Evolutionary conservation across 1,284 basidiomycete genomes (phyloP), one percentile per base, ranked within the genome.

Genomic region (Trametes versicolor): DNA sequence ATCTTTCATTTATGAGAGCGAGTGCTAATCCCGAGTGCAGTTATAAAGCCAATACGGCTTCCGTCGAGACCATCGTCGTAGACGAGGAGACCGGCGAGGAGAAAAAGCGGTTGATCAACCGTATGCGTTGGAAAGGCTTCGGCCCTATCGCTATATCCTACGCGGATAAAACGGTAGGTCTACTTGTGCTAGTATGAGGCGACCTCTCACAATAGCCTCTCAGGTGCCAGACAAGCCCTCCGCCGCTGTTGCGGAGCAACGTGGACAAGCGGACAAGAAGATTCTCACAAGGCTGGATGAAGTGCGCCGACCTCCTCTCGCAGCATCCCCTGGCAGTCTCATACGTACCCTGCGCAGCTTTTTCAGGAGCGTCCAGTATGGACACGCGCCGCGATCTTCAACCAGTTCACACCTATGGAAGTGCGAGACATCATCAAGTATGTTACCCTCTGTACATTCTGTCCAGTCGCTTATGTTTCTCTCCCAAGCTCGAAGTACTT

Each of bases 381-480:
- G 97, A 93, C 94, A 1, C 86, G 96, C 15, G 83, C 87, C 59
- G 93, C 93, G 0, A 80, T 99, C 8, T 85, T 94, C 66, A 96
- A 95, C 69, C 94, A 96, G 70, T 88, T 98, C 63, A 81, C 82
- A n/a, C 80, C 86, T 0, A 76, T 82, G 0, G 93, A 96, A 70
- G 81, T 85, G 12, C 83, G 90, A 53, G 88, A 91, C 68, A 84
- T 94, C 41, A 80, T 88, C 68, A 94, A 93, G 93, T 94, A 70
- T 53, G 82, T 70, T 25, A 54, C 9, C 12, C 13, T 13, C 3
- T 47, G 1, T 29, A 25, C 10, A 48, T 41, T 48, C 13, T n/a
- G 52, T 47, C 23, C 53, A 34, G 2, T 21, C 41, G 50, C 63
- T 47, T 2, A 37, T 17, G 19, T 36, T 13, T 39, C n/a, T n/a